These are phyloP conservation scores for Candida tibetensis DNA, from an alignment of 805 yeast species.

Conservation along the genomic window DNA sequence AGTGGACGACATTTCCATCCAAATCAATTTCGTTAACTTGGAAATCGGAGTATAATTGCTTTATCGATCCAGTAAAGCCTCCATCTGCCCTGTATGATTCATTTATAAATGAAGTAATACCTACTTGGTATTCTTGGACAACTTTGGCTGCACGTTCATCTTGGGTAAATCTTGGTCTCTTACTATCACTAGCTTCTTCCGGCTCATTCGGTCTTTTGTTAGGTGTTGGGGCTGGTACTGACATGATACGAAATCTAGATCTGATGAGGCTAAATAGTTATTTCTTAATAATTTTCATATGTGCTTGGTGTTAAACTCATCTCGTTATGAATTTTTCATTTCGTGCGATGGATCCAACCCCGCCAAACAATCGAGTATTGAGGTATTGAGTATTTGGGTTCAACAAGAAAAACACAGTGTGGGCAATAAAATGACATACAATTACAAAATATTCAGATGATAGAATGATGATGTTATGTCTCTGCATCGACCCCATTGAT, in stretches of 20 bases:
- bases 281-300: slow-evolving; percentile 2
- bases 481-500: no score
- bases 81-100: slow-evolving; percentile 32
- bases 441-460: no score
- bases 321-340: background rate
- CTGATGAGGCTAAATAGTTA: slow-evolving; percentile 8
- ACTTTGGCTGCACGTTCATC: slow-evolving; percentile 32
- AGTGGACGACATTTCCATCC: slow-evolving; percentile 68
- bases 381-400: no score
- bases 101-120: slow-evolving; percentile 71
- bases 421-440: no score
- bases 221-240: slow-evolving; percentile 1
- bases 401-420: no score
- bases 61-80: slow-evolving; percentile 78
- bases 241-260: slow-evolving; percentile 1
- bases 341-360: background rate
- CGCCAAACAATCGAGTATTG: background rate
- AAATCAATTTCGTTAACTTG: slow-evolving; percentile 82
- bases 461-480: no score
- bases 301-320: background rate
- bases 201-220: slow-evolving; percentile 10
- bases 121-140: slow-evolving; percentile 76
- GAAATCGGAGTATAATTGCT: slow-evolving; percentile 90
- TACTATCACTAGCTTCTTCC: slow-evolving; percentile 6
- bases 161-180: slow-evolving; percentile 14